Conservation (phyloP, 495 filamentous ascomycete species). For the Penicillium atrosanguineum region DNA sequence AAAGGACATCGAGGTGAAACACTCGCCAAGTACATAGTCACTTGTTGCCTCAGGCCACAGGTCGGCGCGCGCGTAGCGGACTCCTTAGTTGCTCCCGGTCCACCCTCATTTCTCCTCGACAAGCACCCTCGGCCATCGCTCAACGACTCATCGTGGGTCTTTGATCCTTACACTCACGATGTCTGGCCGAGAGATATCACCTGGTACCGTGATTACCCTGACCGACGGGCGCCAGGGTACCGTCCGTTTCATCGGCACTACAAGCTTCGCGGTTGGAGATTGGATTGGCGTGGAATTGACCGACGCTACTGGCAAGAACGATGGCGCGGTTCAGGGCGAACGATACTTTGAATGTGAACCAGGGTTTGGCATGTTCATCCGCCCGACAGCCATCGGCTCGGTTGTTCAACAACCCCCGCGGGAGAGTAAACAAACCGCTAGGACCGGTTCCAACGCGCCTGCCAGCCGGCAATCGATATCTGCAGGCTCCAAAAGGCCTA, state of each 20-base stretch:
- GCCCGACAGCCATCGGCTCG: constrained; percentile 56
- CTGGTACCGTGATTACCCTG: constrained; percentile 64
- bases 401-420: constrained; percentile 58
- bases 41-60: constrained; percentile 15
- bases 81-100: constrained; percentile 17
- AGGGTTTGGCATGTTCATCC: constrained; percentile 85
- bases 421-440: constrained; percentile 36
- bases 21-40: neutral
- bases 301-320: constrained; percentile 84
- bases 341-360: constrained; percentile 86
- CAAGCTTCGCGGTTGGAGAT: constrained; percentile 74
- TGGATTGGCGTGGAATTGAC: constrained; percentile 93
- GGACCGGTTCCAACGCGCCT: constrained; percentile 23
- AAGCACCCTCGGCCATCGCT: constrained; percentile 9
- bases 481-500: constrained; percentile 36
- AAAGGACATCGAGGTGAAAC: neutral
- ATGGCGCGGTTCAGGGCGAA: constrained; percentile 85
- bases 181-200: constrained; percentile 32
- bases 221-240: constrained; percentile 72
- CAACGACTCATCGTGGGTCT: constrained; percentile 16
- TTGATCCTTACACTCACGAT: constrained; percentile 23
- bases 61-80: constrained; percentile 20
- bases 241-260: constrained; percentile 77
- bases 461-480: constrained; percentile 33
- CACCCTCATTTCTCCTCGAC: constrained; percentile 14